These are phyloP conservation scores for Aspergillus sp. DNA, from an alignment of 2,329 filamentous ascomycete species.

Conservation along the genomic window DNA sequence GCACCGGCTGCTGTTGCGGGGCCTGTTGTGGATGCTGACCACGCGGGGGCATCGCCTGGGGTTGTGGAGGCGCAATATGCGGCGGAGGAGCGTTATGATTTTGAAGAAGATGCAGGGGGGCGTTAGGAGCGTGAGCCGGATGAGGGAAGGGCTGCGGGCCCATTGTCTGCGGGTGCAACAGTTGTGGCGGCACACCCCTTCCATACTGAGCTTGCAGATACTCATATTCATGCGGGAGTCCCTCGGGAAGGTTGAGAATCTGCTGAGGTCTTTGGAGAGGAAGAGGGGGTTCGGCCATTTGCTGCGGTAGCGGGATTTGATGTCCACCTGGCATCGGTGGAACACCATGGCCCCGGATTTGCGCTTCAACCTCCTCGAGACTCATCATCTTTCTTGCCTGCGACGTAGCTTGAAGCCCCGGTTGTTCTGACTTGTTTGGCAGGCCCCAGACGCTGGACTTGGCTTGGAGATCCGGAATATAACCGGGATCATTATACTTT, in stretches of 20 bases:
- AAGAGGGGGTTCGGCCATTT: constrained; percentile 30
- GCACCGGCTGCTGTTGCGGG: constrained; percentile 33
- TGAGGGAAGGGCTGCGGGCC: constrained; percentile 44
- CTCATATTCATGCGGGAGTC: constrained; percentile 40
- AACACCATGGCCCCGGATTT: constrained; percentile 70
- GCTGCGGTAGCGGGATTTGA: constrained; percentile 29
- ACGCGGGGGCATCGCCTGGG: constrained; percentile 38
- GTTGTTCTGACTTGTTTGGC: constrained; percentile 37
- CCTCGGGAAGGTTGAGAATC: constrained; percentile 31
- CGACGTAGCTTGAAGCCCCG: constrained; percentile 7
- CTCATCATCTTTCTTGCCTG: constrained; percentile 81
- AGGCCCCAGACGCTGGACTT: constrained; percentile 92
- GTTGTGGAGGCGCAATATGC: constrained; percentile 37
- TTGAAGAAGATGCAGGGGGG: constrained; percentile 68
- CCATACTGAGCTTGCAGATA: constrained; percentile 47
- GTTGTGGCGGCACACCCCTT: constrained; percentile 36
- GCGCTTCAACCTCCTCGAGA: constrained; percentile 92
- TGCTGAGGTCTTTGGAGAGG: constrained; percentile 33
- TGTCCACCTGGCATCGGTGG: constrained; percentile 25
- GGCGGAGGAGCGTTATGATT: constrained; percentile 62
- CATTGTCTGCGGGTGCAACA: constrained; percentile 40
- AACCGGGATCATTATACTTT: constrained; percentile 80
- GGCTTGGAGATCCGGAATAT: constrained; percentile 85
- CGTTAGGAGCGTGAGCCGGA: constrained; percentile 45
- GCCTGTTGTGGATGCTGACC: constrained; percentile 37